Evolutionary conservation across 176 grass and related monocot genomes (phyloP).

Genomic region (Oropetium thomaeum): DNA sequence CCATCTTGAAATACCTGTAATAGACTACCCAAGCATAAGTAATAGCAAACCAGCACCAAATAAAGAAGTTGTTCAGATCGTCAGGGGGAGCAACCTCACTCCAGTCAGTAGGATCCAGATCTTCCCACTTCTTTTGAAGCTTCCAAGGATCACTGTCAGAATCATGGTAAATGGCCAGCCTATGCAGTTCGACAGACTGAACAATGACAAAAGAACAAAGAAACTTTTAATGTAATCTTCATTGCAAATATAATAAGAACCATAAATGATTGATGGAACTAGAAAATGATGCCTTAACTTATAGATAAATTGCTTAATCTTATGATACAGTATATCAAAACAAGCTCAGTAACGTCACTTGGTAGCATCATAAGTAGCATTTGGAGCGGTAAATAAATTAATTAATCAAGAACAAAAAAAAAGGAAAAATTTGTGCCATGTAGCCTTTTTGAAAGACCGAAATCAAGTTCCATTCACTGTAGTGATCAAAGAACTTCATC

Average conservation of each 20-base stretch:
- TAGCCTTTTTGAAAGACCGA: not conserved
- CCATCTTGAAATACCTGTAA: slow-evolving; percentile 91
- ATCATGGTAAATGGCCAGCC: slow-evolving; percentile 89
- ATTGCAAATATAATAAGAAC: slow-evolving; percentile 16
- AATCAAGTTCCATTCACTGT: not conserved
- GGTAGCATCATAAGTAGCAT: not conserved
- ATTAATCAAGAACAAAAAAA: slow-evolving; percentile 1
- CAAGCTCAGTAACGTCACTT: not conserved
- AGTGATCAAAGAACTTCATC: too few species aligned
- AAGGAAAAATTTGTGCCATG: not conserved
- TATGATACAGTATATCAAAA: slow-evolving; percentile 14
- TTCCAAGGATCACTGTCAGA: slow-evolving; percentile 78
- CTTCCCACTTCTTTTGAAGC: slow-evolving; percentile 89
- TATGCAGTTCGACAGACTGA: slow-evolving; percentile 84
- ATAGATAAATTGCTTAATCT: slow-evolving; percentile 22
- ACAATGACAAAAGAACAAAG: slow-evolving; percentile 34
- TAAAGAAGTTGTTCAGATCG: slow-evolving; percentile 22
- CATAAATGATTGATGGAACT: slow-evolving; percentile 6
- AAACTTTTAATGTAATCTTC: slow-evolving; percentile 11
- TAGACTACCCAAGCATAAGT: slow-evolving; percentile 21
- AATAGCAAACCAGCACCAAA: not conserved
- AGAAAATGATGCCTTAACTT: not conserved
- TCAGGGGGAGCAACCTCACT: slow-evolving; percentile 59
- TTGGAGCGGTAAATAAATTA: not conserved
- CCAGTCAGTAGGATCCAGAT: slow-evolving; percentile 81